phyloP scores from a whole-genome alignment of 2,329 filamentous ascomycete species.

The Epichloe elymi region DNA sequence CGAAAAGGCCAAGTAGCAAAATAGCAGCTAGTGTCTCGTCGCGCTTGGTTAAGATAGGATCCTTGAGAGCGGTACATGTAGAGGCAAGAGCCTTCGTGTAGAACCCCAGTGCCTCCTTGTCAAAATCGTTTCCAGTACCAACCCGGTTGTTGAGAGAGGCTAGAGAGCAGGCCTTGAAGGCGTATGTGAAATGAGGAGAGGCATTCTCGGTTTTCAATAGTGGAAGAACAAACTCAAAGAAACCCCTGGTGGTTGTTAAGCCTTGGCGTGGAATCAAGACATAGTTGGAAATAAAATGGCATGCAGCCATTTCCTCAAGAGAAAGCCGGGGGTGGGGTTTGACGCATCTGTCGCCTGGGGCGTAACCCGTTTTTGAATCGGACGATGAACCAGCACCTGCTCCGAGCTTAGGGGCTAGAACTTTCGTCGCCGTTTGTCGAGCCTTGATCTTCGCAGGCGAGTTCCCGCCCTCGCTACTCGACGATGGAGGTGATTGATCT shows the following conservation, averaged over 20 bases:
- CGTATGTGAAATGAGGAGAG: conserved; percentile 35
- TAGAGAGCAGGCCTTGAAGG: conserved; percentile 45
- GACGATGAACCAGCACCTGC: conserved; percentile 12
- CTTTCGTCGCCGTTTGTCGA: conserved; percentile 46
- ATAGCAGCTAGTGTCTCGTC: conserved; percentile 47
- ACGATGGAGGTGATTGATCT: conserved; percentile 37
- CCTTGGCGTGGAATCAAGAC: conserved; percentile 38
- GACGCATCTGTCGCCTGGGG: conserved; percentile 10
- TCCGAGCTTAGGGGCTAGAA: conserved; percentile 43
- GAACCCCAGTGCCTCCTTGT: conserved; percentile 28
- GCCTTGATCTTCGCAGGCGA: conserved; percentile 44
- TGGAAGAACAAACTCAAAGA: conserved; percentile 44
- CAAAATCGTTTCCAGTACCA: conserved; percentile 18
- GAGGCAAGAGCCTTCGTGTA: conserved; percentile 41
- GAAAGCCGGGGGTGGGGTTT: conserved; percentile 26
- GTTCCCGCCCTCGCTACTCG: conserved; percentile 8
- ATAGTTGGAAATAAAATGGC: conserved; percentile 47
- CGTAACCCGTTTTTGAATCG: conserved; percentile 16
- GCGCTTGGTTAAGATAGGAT: conserved; percentile 31
- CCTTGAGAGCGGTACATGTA: conserved; percentile 38
- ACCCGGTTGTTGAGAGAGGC: conserved; percentile 41
- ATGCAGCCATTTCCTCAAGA: conserved; percentile 39
- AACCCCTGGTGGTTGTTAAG: conserved; percentile 30
- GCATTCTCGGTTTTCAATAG: conserved; percentile 31
- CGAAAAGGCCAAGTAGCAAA: conserved; percentile 44